Conservation (phyloP, 2,329 filamentous ascomycete species). For the Trichothecium sympodiale region DNA sequence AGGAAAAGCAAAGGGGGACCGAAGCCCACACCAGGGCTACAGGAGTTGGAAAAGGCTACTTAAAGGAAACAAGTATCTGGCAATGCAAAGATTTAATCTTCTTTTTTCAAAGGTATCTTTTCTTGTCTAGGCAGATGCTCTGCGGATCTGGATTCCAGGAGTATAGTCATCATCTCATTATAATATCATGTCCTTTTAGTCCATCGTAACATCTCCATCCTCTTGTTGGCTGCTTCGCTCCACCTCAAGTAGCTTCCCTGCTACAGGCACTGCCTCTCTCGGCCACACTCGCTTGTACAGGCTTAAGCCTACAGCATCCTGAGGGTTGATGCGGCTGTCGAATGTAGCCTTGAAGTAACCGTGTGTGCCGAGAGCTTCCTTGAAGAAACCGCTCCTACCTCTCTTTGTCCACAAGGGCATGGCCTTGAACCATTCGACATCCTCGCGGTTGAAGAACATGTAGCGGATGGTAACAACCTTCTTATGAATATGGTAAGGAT, state of each 20-base stretch:
- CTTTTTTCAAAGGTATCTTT: not conserved
- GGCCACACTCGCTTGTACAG: constrained; percentile 82
- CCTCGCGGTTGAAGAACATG: constrained; percentile 98
- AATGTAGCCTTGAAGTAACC: constrained; percentile 99
- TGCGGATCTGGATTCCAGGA: too few relatives aligned
- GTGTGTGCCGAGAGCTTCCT: constrained; percentile 89
- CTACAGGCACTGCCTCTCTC: constrained; percentile 45
- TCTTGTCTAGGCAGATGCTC: not conserved
- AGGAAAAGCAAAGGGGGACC: constrained; percentile 44
- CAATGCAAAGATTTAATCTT: too few relatives aligned
- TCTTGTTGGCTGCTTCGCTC: constrained; percentile 10
- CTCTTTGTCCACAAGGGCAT: constrained; percentile 88
- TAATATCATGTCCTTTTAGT: constrained; percentile 9
- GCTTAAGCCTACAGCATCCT: constrained; percentile 87
- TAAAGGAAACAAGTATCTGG: too few relatives aligned
- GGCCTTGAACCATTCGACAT: constrained; percentile 96
- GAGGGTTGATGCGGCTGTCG: constrained; percentile 89
- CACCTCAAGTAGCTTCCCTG: constrained; percentile 29
- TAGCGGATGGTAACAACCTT: constrained; percentile 92
- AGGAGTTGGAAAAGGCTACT: constrained; percentile 24
- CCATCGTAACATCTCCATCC: constrained; percentile 24
- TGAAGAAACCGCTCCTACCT: constrained; percentile 81
- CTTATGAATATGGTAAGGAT: constrained; percentile 99
- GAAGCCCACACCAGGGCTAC: constrained; percentile 43
- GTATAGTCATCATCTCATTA: not conserved